phyloP scores from a whole-genome alignment of 805 yeast genomes.

The Cephaloascus fragrans region DNA sequence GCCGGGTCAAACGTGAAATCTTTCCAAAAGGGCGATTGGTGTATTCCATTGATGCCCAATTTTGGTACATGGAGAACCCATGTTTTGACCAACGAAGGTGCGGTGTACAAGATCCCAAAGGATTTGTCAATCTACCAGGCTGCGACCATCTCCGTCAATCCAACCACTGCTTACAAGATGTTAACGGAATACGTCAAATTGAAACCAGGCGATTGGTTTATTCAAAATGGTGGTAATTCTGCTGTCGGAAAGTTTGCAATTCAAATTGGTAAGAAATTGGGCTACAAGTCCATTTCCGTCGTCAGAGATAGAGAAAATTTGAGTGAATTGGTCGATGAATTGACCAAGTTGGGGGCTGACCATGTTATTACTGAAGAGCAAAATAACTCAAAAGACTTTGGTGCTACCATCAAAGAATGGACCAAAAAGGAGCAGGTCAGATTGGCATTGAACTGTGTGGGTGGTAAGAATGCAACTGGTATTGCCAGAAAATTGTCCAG shows the following conservation, averaged over 20 bases:
- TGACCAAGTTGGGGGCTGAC: constrained; percentile 70
- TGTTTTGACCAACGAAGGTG: constrained; percentile 40
- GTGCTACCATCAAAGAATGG: constrained; percentile 46
- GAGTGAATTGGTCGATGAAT: constrained; percentile 42
- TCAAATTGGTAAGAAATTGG: constrained; percentile 74
- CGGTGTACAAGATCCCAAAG: constrained; percentile 50
- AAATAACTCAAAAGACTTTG: constrained; percentile 59
- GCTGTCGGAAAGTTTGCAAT: constrained; percentile 90
- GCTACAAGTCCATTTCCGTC: constrained; percentile 76
- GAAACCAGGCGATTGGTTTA: constrained; percentile 75
- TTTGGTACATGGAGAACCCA: constrained; percentile 94
- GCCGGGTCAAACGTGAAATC: constrained; percentile 44
- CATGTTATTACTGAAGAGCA: constrained; percentile 86
- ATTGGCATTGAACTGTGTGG: constrained; percentile 86
- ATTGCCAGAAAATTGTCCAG: constrained; percentile 73
- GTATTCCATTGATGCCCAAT: constrained; percentile 64
- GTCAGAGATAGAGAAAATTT: constrained; percentile 80
- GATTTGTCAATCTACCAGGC: constrained; percentile 51
- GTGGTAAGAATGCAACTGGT: constrained; percentile 78
- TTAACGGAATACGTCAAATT: constrained; percentile 58
- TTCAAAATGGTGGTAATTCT: constrained; percentile 94
- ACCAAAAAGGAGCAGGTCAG: constrained; percentile 45
- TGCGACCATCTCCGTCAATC: constrained; percentile 88
- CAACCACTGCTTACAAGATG: constrained; percentile 86
- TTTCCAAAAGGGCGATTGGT: constrained; percentile 74